Conservation (phyloP, 768 basidiomycete genomes). For the Boletus rubropictus region DNA sequence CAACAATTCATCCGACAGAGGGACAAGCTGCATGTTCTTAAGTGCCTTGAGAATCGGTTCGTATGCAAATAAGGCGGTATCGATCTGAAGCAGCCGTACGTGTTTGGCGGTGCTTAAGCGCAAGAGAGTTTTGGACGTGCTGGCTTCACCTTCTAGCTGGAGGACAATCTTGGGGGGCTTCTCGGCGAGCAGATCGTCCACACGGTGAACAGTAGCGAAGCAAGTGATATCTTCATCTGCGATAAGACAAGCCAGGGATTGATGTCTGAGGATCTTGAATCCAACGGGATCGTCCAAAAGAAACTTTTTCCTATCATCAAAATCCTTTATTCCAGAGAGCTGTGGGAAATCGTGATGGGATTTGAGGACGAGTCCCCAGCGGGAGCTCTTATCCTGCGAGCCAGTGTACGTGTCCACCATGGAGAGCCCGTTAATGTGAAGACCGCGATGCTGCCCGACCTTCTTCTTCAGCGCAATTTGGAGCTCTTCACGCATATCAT, state of each 20-base stretch:
- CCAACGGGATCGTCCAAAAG: constrained; percentile 32
- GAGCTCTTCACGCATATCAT: constrained; percentile 55
- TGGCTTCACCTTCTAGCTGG: constrained; percentile 45
- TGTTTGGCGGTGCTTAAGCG: constrained; percentile 33
- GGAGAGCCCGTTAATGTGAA: constrained; percentile 35
- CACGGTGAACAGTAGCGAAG: constrained; percentile 51
- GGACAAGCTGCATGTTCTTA: constrained; percentile 42
- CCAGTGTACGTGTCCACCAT: constrained; percentile 36
- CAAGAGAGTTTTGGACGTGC: constrained; percentile 37
- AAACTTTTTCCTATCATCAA: constrained; percentile 36
- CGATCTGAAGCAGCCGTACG: constrained; percentile 49
- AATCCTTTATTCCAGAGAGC: constrained; percentile 24
- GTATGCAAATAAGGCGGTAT: constrained; percentile 59
- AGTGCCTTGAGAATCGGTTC: constrained; percentile 57
- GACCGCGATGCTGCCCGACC: constrained; percentile 37
- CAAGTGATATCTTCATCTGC: constrained; percentile 43
- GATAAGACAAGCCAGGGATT: constrained; percentile 51
- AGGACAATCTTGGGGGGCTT: constrained; percentile 48
- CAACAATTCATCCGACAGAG: constrained; percentile 49
- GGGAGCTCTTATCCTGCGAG: constrained; percentile 25
- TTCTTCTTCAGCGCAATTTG: constrained; percentile 39
- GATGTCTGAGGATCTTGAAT: constrained; percentile 44
- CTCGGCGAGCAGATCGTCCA: constrained; percentile 45
- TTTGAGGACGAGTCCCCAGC: constrained; percentile 41
- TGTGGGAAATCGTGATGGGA: constrained; percentile 35